Base-by-base conservation (phyloP, 2,329 filamentous ascomycete genomes). In the Pleomassaria siparia region DNA sequence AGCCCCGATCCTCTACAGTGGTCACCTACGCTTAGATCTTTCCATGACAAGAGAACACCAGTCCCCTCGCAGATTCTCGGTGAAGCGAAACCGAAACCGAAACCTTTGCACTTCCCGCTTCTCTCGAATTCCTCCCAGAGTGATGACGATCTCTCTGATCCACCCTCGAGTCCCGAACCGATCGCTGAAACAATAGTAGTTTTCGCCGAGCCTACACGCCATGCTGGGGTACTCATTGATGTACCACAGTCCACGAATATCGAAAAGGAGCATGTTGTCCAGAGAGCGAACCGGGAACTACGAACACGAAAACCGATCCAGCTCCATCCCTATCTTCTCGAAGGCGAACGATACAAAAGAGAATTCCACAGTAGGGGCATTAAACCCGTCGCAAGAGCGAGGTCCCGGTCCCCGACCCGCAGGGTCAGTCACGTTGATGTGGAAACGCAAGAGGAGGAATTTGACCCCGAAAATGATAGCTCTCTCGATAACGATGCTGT, bases 221-320 rank as follows among this genome's bases (percentile, higher is more conserved):
- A 49, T 8, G 59, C 58, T 24, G 53, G 55, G 30, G 64, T 66
- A 12, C 60, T 61, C 18, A 58, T 70, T 2, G 52, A 69, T 15
- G 66, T 70, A 53, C 60, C 61, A 11, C 46, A 35, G 25, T 41
- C 43, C 25, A 58, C 60, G 21, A 55, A 45, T 12, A 24, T 37
- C 18, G 35, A 37, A 22, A 37, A 11, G 24, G 35, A 37, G 18
- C 10, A 37, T 22, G 47, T 49, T 45, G 35, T 57, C 15, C 47
- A 62, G 13, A 54, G 49, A 30, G 43, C 51, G 26, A 50, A 46
- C 24, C 64, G 74, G 32, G 70, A 63, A 8, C 64, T 78, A 18
- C 67, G 76, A n/a, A 60, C 72, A 37, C 64, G 76, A 9, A 76
- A 75, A 39, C 72, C 75, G 12, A 76, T 76, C 39, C 76, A 79